These are phyloP conservation scores for Cucumis sativus DNA, from an alignment of 306 rosid genomes.

Conservation along the genomic window DNA sequence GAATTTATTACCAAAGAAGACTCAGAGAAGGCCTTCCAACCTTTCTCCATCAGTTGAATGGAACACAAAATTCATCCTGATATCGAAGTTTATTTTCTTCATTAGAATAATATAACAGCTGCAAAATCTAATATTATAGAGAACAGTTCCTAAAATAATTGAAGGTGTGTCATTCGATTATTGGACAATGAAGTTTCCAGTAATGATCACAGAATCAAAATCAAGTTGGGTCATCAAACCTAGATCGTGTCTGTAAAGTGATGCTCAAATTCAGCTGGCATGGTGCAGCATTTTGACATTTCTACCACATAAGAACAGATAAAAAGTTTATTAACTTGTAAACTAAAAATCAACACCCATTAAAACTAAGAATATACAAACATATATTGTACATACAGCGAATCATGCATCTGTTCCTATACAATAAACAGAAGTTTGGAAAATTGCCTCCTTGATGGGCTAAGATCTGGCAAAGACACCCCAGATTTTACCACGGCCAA, in stretches of 20 bases:
- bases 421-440: not conserved
- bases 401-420: slow-evolving; percentile 16
- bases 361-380: slow-evolving; percentile 10
- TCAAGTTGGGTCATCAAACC: slow-evolving; percentile 31
- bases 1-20: not conserved
- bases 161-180: not conserved
- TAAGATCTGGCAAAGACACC: slow-evolving; percentile 79
- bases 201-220: slow-evolving; percentile 5
- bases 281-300: not conserved
- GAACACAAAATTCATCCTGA: not conserved
- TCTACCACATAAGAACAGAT: slow-evolving; percentile 2
- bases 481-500: slow-evolving; percentile 82
- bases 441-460: not conserved
- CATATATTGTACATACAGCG: slow-evolving; percentile 23
- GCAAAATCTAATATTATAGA: not conserved
- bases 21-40: not conserved
- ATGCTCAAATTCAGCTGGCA: slow-evolving; percentile 2
- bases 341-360: slow-evolving; percentile 1
- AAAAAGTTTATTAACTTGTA: not conserved
- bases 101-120: not conserved
- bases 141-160: not conserved
- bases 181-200: not conserved
- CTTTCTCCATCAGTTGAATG: not conserved
- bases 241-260: slow-evolving; percentile 16
- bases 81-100: not conserved